Conservation (phyloP, 2,329 filamentous ascomycete genomes). For the Rutstroemia sp. region DNA sequence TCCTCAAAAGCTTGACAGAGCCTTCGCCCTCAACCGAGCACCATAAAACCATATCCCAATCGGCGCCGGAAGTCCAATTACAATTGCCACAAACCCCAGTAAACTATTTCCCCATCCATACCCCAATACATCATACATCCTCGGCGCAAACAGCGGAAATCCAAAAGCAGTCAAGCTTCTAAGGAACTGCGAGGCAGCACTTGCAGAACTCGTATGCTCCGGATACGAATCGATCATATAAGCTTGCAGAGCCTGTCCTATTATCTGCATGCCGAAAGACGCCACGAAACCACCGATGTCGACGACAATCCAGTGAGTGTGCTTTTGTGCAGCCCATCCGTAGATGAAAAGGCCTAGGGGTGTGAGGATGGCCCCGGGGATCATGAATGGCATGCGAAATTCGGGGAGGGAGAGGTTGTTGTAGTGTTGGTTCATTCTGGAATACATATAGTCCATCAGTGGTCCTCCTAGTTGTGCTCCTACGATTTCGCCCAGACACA, state of each 20-base stretch:
- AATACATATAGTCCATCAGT: constrained; percentile 22
- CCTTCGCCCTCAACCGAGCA: constrained; percentile 28
- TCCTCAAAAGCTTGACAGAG: constrained; percentile 10
- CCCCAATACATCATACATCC: constrained; percentile 22
- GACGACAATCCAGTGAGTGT: constrained; percentile 45
- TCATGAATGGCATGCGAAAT: constrained; percentile 51
- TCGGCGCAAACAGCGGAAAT: constrained; percentile 29
- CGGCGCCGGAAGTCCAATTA: constrained; percentile 40
- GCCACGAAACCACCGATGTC: constrained; percentile 45
- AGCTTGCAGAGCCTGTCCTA: constrained; percentile 25
- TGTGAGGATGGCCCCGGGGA: constrained; percentile 43
- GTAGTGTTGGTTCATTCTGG: constrained; percentile 12
- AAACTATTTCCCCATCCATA: constrained; percentile 41
- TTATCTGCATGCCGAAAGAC: constrained; percentile 35
- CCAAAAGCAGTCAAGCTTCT: constrained; percentile 19
- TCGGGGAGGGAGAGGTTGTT: constrained; percentile 55
- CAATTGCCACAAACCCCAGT: constrained; percentile 28
- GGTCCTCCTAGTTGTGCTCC: constrained; percentile 26
- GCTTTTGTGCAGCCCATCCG: constrained; percentile 46
- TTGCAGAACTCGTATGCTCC: constrained; percentile 28
- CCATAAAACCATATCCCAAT: constrained; percentile 35
- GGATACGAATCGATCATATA: constrained; percentile 45
- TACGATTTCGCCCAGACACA: constrained; percentile 35
- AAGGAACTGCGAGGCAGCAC: constrained; percentile 31
- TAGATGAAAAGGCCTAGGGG: constrained; percentile 49